Percentiles rank a stretch among this genome's conserved stretches.
phyloP scores from a whole-genome alignment of 2,329 filamentous ascomycete species.

The Fusarium acutatum region DNA sequence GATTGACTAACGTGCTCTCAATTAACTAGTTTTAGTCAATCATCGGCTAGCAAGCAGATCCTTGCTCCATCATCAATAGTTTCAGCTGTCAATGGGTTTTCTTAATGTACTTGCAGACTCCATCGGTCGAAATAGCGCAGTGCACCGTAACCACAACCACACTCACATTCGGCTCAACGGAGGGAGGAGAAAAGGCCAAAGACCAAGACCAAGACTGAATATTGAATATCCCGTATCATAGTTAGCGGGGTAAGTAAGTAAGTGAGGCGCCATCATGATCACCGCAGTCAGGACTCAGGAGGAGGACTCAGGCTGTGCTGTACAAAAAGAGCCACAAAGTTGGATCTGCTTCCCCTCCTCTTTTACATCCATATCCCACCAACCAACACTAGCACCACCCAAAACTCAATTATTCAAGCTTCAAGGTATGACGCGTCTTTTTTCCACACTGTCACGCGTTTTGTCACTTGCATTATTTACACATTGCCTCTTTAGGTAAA shows the following conservation, averaged over 20 bases:
- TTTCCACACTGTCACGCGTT: conserved; percentile 7
- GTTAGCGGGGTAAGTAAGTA: conserved; percentile 1
- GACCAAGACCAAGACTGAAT: not conserved
- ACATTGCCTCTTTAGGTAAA: conserved; percentile 28
- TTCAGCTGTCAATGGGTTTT: conserved; percentile 24
- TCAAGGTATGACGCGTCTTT: conserved; percentile 14
- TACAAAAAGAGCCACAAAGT: not conserved
- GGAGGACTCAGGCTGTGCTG: not conserved
- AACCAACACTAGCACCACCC: not conserved
- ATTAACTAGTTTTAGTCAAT: not conserved
- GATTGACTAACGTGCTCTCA: not conserved
- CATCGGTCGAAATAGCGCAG: not conserved
- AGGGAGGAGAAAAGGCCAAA: not conserved
- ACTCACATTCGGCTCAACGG: not conserved
- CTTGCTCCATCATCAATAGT: not conserved
- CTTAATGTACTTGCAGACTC: not conserved
- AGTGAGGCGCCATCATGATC: conserved; percentile 19
- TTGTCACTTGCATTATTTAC: conserved; percentile 23
- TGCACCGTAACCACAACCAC: not conserved
- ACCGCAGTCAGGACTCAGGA: not conserved
- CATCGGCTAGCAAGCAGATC: not conserved
- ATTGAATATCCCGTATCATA: conserved; percentile 12
- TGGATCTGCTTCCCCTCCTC: not conserved
- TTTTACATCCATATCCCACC: not conserved
- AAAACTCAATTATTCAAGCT: conserved; percentile 10